A percentile compares a stretch with the other conserved stretches of the same genome.
phyloP scores from a whole-genome alignment of 495 filamentous ascomycete species.

The Paragyromitra xinjiangensis region DNA sequence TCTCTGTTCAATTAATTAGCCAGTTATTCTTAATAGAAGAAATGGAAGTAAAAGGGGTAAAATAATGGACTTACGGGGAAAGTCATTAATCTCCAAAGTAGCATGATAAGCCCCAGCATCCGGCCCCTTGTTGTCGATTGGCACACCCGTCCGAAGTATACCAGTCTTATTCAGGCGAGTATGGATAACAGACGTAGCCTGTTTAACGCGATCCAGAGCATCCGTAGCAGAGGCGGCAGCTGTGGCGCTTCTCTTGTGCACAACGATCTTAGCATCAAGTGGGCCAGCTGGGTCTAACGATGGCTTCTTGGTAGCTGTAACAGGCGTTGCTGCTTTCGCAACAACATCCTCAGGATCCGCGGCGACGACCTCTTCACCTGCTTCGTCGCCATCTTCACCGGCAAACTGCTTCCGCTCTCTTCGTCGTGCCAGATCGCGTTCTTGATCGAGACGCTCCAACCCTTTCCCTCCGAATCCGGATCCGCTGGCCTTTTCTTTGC shows the following conservation, averaged over 20 bases:
- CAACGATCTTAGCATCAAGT: conserved; percentile 77
- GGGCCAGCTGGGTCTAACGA: conserved; percentile 45
- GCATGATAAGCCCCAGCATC: conserved; percentile 98
- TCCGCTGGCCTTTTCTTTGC: conserved; percentile 81
- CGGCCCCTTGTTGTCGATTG: conserved; percentile 98
- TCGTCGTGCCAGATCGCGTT: conserved; percentile 82
- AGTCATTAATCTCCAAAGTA: conserved; percentile 98
- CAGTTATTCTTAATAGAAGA: conserved; percentile 2
- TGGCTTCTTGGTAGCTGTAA: conserved; percentile 59
- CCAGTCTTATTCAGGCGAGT: conserved; percentile 84
- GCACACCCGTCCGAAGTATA: conserved; percentile 86
- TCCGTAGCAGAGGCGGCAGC: conserved; percentile 64
- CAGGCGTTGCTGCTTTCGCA: conserved; percentile 65
- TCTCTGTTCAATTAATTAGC: conserved; percentile 67
- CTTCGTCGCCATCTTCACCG: conserved; percentile 87
- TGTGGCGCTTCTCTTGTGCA: conserved; percentile 68
- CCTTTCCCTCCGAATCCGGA: conserved; percentile 96
- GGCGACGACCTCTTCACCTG: conserved; percentile 74
- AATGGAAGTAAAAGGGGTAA: neutral
- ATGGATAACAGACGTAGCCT: conserved; percentile 85
- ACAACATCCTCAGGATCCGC: conserved; percentile 64
- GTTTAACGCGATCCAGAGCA: conserved; percentile 82
- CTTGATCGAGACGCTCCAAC: conserved; percentile 86
- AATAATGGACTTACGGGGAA: conserved; percentile 73
- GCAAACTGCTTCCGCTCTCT: conserved; percentile 89